Evolutionary conservation across 495 filamentous ascomycete genomes (phyloP).

Genomic region (Hypoxylon lenormandii): DNA sequence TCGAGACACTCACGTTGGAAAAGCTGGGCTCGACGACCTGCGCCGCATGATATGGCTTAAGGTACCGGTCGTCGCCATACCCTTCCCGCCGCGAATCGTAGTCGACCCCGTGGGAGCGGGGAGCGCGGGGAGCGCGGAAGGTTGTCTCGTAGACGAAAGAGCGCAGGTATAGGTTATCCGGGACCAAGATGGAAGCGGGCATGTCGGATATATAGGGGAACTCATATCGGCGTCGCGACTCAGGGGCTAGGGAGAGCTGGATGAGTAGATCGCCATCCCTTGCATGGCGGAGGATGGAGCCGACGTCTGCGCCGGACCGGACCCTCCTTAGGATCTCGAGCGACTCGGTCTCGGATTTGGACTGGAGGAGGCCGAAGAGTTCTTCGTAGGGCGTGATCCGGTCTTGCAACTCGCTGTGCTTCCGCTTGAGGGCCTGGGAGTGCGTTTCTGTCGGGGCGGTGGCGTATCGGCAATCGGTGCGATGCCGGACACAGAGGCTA

Average conservation of each 20-base stretch:
- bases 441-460: conserved; percentile 56
- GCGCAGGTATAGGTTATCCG: conserved; percentile 54
- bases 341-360: conserved; percentile 51
- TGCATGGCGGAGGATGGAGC: conserved; percentile 53
- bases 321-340: conserved; percentile 54
- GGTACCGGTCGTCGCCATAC: conserved; percentile 46
- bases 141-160: conserved; percentile 53
- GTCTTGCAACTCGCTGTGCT: conserved; percentile 53
- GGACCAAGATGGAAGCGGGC: conserved; percentile 48
- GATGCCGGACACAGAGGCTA: conserved; percentile 52
- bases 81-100: conserved; percentile 20
- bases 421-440: conserved; percentile 58
- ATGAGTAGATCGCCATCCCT: conserved; percentile 56
- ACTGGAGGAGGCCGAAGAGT: conserved; percentile 52
- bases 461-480: conserved; percentile 55
- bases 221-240: conserved; percentile 56
- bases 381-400: conserved; percentile 53
- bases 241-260: conserved; percentile 54
- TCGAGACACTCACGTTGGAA: conserved; percentile 48
- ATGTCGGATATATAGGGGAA: conserved; percentile 57
- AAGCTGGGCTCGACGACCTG: conserved; percentile 51
- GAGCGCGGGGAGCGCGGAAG: conserved; percentile 24
- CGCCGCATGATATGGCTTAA: conserved; percentile 54
- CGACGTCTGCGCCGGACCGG: conserved; percentile 53
- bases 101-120: conserved; percentile 18